Percentiles rank a stretch among this genome's conserved stretches.
Conservation (phyloP, 2,329 filamentous ascomycete species). For the Trichoderma cornu-damae region DNA sequence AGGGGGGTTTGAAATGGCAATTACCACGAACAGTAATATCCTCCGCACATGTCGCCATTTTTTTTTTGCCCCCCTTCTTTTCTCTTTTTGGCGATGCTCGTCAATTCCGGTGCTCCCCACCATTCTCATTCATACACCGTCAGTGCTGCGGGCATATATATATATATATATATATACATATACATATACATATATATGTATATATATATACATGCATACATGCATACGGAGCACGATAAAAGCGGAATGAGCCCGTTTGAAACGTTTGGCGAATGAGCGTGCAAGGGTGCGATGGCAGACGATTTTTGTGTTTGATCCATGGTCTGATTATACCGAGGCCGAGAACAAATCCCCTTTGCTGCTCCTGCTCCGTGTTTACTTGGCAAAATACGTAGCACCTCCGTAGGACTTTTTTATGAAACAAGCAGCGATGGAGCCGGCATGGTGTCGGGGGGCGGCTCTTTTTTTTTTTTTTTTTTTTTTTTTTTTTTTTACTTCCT, state of each 20-base stretch:
- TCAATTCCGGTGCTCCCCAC: background rate
- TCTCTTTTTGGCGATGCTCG: no score
- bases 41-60: slow-evolving; percentile 5
- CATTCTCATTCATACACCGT: background rate
- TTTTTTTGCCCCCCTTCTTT: no score
- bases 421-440: slow-evolving; percentile 2
- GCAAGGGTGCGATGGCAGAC: slow-evolving; percentile 2
- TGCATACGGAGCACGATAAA: slow-evolving; percentile 1
- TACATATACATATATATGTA: no score
- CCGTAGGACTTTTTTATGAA: no score
- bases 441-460: slow-evolving; percentile 2
- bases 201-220: background rate
- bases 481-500: no score
- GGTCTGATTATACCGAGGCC: background rate
- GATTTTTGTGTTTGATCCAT: background rate
- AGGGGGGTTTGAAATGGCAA: background rate
- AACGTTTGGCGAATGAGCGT: slow-evolving; percentile 11
- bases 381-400: no score
- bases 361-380: background rate
- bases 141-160: no score
- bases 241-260: slow-evolving; percentile 13
- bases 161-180: no score
- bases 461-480: no score
- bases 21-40: background rate
- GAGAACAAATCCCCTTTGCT: background rate